phyloP scores from a whole-genome alignment of 495 filamentous ascomycete species.

The Penicillium roqueforti region DNA sequence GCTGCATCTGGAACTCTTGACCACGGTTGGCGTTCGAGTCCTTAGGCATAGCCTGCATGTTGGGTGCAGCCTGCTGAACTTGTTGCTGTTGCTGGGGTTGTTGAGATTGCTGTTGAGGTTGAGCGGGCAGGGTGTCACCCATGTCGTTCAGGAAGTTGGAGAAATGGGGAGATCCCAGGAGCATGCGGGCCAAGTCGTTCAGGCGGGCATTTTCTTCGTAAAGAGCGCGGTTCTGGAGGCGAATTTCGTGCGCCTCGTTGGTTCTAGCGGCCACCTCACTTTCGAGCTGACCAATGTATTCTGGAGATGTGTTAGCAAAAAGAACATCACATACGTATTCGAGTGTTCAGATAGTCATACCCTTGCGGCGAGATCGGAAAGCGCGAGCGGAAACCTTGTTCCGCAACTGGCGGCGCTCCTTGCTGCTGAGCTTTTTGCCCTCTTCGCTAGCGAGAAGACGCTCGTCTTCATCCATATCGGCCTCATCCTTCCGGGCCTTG shows the following conservation, averaged over 20 bases:
- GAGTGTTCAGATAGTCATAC: conserved; percentile 47
- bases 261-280: conserved; percentile 69
- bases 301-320: conserved; percentile 53
- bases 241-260: conserved; percentile 67
- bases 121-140: conserved; percentile 46
- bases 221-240: conserved; percentile 66
- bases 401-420: conserved; percentile 86
- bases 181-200: conserved; percentile 71
- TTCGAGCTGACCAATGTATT: conserved; percentile 94
- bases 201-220: conserved; percentile 76
- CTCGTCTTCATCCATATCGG: conserved; percentile 99
- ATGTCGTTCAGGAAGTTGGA: conserved; percentile 74
- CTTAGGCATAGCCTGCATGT: conserved; percentile 42
- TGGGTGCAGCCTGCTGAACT: conserved; percentile 21
- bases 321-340: not conserved
- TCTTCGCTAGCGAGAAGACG: conserved; percentile 87
- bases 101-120: conserved; percentile 33
- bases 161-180: conserved; percentile 84
- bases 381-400: conserved; percentile 98
- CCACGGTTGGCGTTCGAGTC: conserved; percentile 58
- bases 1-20: conserved; percentile 53
- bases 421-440: conserved; percentile 93
- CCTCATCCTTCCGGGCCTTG: conserved; percentile 80
- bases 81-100: conserved; percentile 42
- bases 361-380: conserved; percentile 93